A percentile compares a stretch with the other conserved stretches of the same genome.
Evolutionary conservation across 148 eudicot genomes (phyloP).

Genomic region (Oxyria digyna): DNA sequence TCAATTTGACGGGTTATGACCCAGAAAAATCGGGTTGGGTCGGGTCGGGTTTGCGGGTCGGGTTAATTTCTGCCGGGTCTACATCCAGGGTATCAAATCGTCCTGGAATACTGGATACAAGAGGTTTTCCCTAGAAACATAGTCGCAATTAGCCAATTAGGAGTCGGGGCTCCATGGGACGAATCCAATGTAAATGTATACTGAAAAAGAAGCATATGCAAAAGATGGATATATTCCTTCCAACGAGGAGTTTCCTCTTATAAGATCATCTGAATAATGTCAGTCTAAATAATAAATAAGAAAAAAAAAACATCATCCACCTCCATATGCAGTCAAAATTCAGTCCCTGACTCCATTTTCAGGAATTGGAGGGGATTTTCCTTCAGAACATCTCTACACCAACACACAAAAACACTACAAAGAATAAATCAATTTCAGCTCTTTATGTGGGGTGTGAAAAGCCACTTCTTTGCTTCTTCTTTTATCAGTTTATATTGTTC

Average conservation of each 20-base stretch:
- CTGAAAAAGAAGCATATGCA: not conserved
- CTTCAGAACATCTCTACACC: not conserved
- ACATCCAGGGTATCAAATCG: too few species aligned
- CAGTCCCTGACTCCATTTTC: constrained; percentile 2
- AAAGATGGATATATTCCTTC: not conserved
- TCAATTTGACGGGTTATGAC: too few species aligned
- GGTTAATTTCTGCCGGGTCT: too few species aligned
- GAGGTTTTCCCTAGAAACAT: too few species aligned
- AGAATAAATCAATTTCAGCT: constrained; percentile 1
- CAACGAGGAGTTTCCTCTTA: not conserved
- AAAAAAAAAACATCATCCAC: not conserved
- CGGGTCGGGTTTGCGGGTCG: too few species aligned
- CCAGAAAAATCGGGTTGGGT: too few species aligned
- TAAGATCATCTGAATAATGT: not conserved
- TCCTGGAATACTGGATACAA: too few species aligned
- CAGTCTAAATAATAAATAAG: not conserved
- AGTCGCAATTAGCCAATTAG: too few species aligned
- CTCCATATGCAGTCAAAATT: constrained; percentile 2
- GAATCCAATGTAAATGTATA: too few species aligned
- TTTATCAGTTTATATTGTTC: not conserved
- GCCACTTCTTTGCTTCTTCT: not conserved
- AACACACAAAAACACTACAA: constrained; percentile 4
- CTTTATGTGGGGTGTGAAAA: not conserved
- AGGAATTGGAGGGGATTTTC: not conserved
- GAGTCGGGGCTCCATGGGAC: too few species aligned